phyloP scores from a whole-genome alignment of 768 basidiomycete genomes.

The Amanita phalloides region DNA sequence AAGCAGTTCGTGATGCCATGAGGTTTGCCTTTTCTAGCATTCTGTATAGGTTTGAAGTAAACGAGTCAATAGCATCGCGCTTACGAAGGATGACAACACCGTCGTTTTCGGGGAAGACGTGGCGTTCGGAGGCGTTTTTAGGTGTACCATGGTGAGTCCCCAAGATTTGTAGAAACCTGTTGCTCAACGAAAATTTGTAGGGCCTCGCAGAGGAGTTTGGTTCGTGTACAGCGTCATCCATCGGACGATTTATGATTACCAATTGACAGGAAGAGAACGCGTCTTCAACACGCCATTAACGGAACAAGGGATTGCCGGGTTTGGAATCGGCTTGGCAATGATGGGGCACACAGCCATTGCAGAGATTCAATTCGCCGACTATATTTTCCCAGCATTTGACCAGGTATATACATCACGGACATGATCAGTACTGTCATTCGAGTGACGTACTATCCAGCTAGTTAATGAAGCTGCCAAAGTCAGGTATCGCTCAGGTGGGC shows the following conservation, averaged over 20 bases:
- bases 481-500: conserved; percentile 81
- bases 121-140: conserved; percentile 89
- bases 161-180: neutral
- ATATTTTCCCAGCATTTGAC: conserved; percentile 92
- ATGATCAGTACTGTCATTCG: neutral
- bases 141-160: conserved; percentile 74
- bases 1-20: conserved; percentile 86
- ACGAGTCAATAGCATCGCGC: conserved; percentile 46
- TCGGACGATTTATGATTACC: conserved; percentile 1
- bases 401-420: conserved; percentile 38
- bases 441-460: conserved; percentile 33
- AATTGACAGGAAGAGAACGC: conserved; percentile 61
- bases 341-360: conserved; percentile 96
- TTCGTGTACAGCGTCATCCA: conserved; percentile 20
- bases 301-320: conserved; percentile 91
- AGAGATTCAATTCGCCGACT: conserved; percentile 87
- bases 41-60: neutral
- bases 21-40: conserved; percentile 31
- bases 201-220: conserved; percentile 92
- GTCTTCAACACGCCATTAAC: conserved; percentile 94
- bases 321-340: conserved; percentile 82
- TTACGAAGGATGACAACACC: conserved; percentile 77
- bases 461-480: conserved; percentile 95
- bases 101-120: conserved; percentile 91
- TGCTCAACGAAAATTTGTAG: conserved; percentile 23